Evolutionary conservation across 2,329 filamentous ascomycete genomes (phyloP).

Genomic region (Tolypocladium amazonense): DNA sequence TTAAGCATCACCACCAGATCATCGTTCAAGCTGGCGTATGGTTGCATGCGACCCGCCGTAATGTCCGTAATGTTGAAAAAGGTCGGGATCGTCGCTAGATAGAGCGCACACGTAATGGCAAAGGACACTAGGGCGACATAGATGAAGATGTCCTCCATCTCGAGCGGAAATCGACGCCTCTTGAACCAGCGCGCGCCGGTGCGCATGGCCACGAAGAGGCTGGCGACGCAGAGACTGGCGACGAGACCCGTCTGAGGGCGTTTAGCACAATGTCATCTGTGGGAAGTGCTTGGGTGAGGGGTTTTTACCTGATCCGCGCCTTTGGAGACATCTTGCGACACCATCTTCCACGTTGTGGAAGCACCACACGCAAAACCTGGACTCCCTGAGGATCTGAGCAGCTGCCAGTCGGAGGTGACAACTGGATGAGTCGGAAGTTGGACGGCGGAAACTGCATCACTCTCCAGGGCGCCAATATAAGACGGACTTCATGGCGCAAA

Average conservation of each 20-base stretch:
- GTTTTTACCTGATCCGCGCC: slow-evolving; percentile 4
- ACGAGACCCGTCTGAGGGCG: background rate
- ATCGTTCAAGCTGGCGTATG: slow-evolving; percentile 1
- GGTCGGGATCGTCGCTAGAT: slow-evolving; percentile 7
- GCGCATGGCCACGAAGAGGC: slow-evolving; percentile 6
- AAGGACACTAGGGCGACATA: slow-evolving; percentile 7
- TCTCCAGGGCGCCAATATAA: background rate
- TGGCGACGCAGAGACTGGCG: slow-evolving; percentile 6
- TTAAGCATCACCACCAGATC: slow-evolving; percentile 8
- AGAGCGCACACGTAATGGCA: slow-evolving; percentile 7
- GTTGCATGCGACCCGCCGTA: background rate
- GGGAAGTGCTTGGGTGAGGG: background rate
- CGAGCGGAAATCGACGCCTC: slow-evolving; percentile 3
- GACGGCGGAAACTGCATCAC: background rate
- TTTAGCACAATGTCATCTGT: background rate
- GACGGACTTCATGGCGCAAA: background rate
- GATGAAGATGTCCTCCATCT: slow-evolving; percentile 10
- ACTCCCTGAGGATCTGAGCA: background rate
- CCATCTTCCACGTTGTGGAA: slow-evolving; percentile 1
- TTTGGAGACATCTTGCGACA: slow-evolving; percentile 6
- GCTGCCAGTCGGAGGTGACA: background rate
- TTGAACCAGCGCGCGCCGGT: slow-evolving; percentile 9
- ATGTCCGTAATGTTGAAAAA: slow-evolving; percentile 8
- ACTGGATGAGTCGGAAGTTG: background rate
- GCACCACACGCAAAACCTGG: background rate